Evolutionary conservation across 805 yeast genomes (phyloP).

Genomic region (Huiozyma sinensis): DNA sequence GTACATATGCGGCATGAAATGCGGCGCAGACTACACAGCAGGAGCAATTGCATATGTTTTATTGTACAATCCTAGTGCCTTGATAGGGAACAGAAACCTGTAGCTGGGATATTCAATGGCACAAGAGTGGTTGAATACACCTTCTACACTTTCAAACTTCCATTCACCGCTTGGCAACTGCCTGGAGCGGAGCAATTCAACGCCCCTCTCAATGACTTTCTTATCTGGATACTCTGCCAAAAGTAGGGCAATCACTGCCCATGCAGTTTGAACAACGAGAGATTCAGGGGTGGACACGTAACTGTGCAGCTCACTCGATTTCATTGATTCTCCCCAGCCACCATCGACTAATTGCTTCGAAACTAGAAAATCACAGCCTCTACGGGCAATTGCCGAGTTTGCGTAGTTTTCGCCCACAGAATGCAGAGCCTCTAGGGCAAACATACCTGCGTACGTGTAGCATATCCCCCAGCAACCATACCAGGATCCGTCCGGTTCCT

Average conservation of each 20-base stretch:
- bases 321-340: slow-evolving; percentile 96
- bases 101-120: slow-evolving; percentile 96
- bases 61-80: slow-evolving; percentile 73
- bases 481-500: slow-evolving; percentile 84
- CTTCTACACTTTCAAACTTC: slow-evolving; percentile 77
- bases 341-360: slow-evolving; percentile 75
- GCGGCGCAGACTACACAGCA: too few relatives aligned
- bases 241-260: slow-evolving; percentile 79
- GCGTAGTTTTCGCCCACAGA: slow-evolving; percentile 55
- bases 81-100: slow-evolving; percentile 78
- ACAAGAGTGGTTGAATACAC: slow-evolving; percentile 89
- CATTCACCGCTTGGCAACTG: slow-evolving; percentile 77
- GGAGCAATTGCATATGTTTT: too few relatives aligned
- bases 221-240: slow-evolving; percentile 72
- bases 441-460: slow-evolving; percentile 92
- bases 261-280: slow-evolving; percentile 79
- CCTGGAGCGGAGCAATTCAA: slow-evolving; percentile 48
- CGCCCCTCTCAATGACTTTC: slow-evolving; percentile 51
- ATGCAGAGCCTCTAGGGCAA: slow-evolving; percentile 85
- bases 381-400: slow-evolving; percentile 50
- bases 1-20: too few relatives aligned
- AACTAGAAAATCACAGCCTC: slow-evolving; percentile 79
- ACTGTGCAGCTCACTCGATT: slow-evolving; percentile 70
- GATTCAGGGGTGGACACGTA: slow-evolving; percentile 59
- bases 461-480: slow-evolving; percentile 99